Evolutionary conservation across 2,329 filamentous ascomycete genomes (phyloP), one percentile per base, ranked within the genome.

Genomic region (Calonectria pauciramosa): DNA sequence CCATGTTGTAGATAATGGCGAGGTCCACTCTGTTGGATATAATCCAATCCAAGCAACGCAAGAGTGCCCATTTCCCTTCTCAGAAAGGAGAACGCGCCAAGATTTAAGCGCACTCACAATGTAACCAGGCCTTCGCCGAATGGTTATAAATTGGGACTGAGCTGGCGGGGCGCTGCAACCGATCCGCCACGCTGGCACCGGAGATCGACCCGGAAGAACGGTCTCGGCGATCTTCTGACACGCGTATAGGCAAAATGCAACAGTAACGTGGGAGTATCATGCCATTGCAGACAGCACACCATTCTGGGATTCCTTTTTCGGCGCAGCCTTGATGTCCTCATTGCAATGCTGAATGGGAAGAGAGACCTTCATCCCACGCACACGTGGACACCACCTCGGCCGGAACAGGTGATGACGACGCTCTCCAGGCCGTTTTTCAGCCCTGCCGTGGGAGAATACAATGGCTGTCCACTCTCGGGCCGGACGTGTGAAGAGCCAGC

Each of bases 121-220:
- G 34, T 13, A 63, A 63, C 56, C 56, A 63, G 16, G 26, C 14
- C 10, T 28, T 13, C 36, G 13, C 20, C 36, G 14, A 18, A 26
- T 26, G 56, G 36, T 30, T 63, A 60, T 60, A 23, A 60, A 60
- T 60, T 38, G 54, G 54, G 54, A 26, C 54, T 23, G 11, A 18
- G 32, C 7, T 41, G 34, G 56, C 56, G 56, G 56, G 56, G 34
- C n/a, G 14, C 34, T 41, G 56, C 56, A 60, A 26, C 34, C n/a
- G 32, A 60, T 60, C 56, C 56, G 56, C 56, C 34, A 28, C 56
- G 34, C 34, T 60, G 56, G 56, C 56, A 41, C 56, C 56, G 56
- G 56, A 60, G 56, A 60, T 60, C 56, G 56, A 60, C 56, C 56
- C 56, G 56, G 56, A 60, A 23, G 34, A 60, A 60, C 34, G 56